Evolutionary conservation across 306 rosid genomes (phyloP).

Genomic region (Trifolium repens): DNA sequence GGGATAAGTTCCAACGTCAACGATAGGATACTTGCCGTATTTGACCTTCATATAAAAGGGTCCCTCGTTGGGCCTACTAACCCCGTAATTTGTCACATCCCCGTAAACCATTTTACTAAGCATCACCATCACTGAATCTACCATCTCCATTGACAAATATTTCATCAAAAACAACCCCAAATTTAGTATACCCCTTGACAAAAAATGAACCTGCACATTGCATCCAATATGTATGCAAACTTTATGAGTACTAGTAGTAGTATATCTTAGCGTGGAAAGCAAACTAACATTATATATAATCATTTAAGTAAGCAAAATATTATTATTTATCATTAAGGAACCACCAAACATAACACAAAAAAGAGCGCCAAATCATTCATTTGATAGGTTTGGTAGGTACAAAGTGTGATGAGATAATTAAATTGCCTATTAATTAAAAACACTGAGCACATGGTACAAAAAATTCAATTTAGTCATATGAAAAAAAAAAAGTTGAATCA

Average conservation of each 20-base stretch:
- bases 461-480: too few species aligned
- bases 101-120: constrained; percentile 60
- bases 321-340: too few species aligned
- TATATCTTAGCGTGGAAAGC: background rate
- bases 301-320: background rate
- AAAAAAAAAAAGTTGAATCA: too few species aligned
- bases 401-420: too few species aligned
- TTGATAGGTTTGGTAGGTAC: too few species aligned
- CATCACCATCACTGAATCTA: constrained; percentile 59
- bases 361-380: too few species aligned
- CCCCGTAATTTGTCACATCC: constrained; percentile 60
- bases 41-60: constrained; percentile 67
- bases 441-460: too few species aligned
- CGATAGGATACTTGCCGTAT: constrained; percentile 67
- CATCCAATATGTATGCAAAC: background rate
- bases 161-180: constrained; percentile 56
- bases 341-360: too few species aligned
- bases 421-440: too few species aligned
- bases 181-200: constrained; percentile 56
- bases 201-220: constrained; percentile 56
- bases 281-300: background rate
- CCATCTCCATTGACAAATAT: constrained; percentile 49
- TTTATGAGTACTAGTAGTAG: background rate
- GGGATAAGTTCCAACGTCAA: constrained; percentile 54
- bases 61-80: constrained; percentile 66